Base-by-base conservation (phyloP, 352 stramenopile species). In the Phytophthora crassamura region DNA sequence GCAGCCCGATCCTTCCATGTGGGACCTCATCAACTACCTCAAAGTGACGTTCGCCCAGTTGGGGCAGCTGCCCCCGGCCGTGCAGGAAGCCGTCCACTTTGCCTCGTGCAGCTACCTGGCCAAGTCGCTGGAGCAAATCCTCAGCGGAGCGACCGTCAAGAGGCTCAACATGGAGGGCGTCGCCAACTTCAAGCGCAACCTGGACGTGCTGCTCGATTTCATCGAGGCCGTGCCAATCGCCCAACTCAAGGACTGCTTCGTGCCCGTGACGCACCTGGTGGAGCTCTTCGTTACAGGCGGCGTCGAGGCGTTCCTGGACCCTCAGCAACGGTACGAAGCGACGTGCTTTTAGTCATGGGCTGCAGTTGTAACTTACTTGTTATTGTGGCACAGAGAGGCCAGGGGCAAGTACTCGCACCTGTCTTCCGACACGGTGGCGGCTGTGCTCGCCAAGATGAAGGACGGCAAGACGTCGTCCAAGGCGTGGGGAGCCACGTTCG, bases 21-120 rank as follows among this genome's bases (percentile, higher is more conserved):
- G 82, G 80, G 86, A 94, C 55, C 68, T 92, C 12, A 91, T 94
- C 73, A 91, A 88, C 65, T 92, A 94, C 54, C 77, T 94, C n/a
- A 86, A 87, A 56, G 82, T 90, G 4, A 91, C 86, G 8, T 92
- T 94, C 40, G 74, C 81, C 3, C 82, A 91, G 46, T 57, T 94
- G 4, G 59, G 63, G 9, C 78, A 81, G 35, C 74, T 94, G 9
- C 86, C 86, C 4, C 68, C 67, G 18, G 63, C 69, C 6, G 81
- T 91, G 2, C 74, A 84, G 40, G 83, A 92, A 57, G 82, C 82
- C 7, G 74, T 93, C 2, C 85, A 91, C 46, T 92, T 92, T 60
- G 82, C 86, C 7, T 91, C 84, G 14, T 92, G 80, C 38, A 90
- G 86, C 46, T 86, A 92, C 47, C 89, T 94, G 28, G 85, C 75